Evolutionary conservation across 345 rosid species (phyloP).

Genomic region (Linum lewisii): DNA sequence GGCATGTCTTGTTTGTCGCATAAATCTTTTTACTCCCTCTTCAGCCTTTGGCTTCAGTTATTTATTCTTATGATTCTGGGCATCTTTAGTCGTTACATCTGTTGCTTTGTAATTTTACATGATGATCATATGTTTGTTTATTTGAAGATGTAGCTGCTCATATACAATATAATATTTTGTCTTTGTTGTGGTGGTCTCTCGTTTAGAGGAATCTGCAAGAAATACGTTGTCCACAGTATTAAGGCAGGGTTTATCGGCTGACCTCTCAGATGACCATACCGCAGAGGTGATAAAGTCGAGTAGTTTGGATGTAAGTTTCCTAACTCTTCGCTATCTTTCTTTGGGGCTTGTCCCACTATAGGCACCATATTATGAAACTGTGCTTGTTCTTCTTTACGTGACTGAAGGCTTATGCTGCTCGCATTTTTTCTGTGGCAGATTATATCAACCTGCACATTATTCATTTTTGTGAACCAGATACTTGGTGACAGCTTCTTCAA

Average conservation of each 20-base stretch:
- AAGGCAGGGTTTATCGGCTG: not conserved
- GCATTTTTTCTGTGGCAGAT: slow-evolving; percentile 39
- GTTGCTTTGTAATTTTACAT: not conserved
- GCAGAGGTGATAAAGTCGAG: slow-evolving; percentile 53
- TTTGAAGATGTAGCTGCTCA: too few species aligned
- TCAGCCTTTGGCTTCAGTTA: too few species aligned
- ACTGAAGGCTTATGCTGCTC: slow-evolving; percentile 14
- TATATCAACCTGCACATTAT: slow-evolving; percentile 61
- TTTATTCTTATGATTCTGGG: not conserved
- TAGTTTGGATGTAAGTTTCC: slow-evolving; percentile 54
- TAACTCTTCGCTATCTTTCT: not conserved
- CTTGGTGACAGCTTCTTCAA: slow-evolving; percentile 63
- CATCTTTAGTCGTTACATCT: not conserved
- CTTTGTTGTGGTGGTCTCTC: not conserved
- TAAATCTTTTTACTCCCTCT: too few species aligned
- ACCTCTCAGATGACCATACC: slow-evolving; percentile 43
- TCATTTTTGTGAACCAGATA: slow-evolving; percentile 46
- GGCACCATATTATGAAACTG: not conserved
- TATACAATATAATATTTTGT: not conserved
- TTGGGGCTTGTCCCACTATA: not conserved
- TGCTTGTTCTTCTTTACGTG: not conserved
- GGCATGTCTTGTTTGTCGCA: too few species aligned
- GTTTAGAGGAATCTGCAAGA: not conserved
- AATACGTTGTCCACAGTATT: not conserved
- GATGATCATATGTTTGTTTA: not conserved